Base-by-base conservation (phyloP, 352 stramenopile genomes). In the Thraustochytrium striatum region DNA sequence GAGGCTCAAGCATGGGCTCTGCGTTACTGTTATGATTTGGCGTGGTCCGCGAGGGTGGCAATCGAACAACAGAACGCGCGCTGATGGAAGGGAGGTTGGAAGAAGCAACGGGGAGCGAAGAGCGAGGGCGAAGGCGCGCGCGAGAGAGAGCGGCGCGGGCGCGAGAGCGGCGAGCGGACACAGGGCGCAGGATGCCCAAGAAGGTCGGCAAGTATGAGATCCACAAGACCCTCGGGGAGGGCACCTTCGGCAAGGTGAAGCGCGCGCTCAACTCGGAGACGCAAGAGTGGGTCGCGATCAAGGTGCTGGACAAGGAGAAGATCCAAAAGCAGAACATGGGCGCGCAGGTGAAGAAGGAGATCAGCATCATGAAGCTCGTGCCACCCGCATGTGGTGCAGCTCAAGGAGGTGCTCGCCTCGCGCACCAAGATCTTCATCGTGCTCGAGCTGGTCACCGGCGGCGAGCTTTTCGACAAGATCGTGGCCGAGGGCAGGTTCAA, bases 251-350 rank as follows among this genome's bases (percentile, higher is more conserved):
- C 78, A 98, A 98, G 90, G 91, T 96, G 61, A 96, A 96, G 84
- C 93, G 95, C 88, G 94, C 95, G 13, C 87, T 97, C 72, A 96
- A 98, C 86, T 94, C 92, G 61, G 93, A 98, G 81, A 97, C 93
- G 38, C 88, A 93, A 61, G 90, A 98, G 85, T 89, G 90, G 52
- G 94, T 98, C 78, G 95, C 95, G 38, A 98, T 98, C 84, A 98
- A 98, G 86, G 91, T 97, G 81, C 87, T 98, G 78, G 93, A 98
- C 85, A 98, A 98, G 87, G 91, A 97, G 69, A 97, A 97, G 86
- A 97, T 98, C 84, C 93, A 98, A 84, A 97, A 97, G 84, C 93
- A 98, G 84, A 98, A 98, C 86, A 98, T 98, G 93, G 93, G 92
- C 19, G 91, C 92, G 38, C 95, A 98, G 87, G 95, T 98, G 84